Base-by-base conservation (phyloP, 2,329 filamentous ascomycete species). In the Allantophomopsis cytisporea region DNA sequence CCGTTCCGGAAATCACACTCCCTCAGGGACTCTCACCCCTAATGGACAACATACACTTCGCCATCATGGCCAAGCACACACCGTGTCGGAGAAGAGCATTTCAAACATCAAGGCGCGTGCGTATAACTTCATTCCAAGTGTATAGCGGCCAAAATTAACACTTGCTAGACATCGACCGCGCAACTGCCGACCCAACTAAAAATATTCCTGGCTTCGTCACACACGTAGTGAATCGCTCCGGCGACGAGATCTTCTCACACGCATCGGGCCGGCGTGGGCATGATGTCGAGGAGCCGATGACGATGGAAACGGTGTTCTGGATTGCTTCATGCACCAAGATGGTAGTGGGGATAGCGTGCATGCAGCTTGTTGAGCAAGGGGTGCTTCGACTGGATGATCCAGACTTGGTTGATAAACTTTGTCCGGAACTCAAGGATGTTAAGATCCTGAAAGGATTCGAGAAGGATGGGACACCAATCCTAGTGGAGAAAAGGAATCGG, bases 261-360 rank as follows among this genome's bases (percentile, higher is more conserved):
- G 55, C 68, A 0, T 54, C 65, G 0, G 70, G 70, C 1, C 64
- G 59, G 15, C 57, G 61, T 2, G 69, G 68, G 0, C 33, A 61
- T 5, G 53, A 12, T 16, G 63, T 60, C 3, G 53, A 56, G 15
- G 23, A 72, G 36, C 59, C 66, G 5, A 75, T 81, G 69, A 66
- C 66, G 0, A 56, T 73, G 1, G 73, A 81, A 18, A 73, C 60
- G 13, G 57, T 74, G 2, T 82, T 75, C 48, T 73, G 66, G 68
- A 62, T 73, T 7, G 70, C 69, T 0, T 71, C 67, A 0, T 71
- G 67, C 50, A 73, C 71, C 15, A 74, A 74, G 55, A 61, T 72
- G 57, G 51, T 73, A 7, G 56, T 61, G 0, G 66, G 60, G 0
- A 48, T 73, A 7, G 66, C 68, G 1, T 63, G 60, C 35, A 71